Base-by-base conservation (phyloP, 1,284 basidiomycete species). In the Boletellus sp. region DNA sequence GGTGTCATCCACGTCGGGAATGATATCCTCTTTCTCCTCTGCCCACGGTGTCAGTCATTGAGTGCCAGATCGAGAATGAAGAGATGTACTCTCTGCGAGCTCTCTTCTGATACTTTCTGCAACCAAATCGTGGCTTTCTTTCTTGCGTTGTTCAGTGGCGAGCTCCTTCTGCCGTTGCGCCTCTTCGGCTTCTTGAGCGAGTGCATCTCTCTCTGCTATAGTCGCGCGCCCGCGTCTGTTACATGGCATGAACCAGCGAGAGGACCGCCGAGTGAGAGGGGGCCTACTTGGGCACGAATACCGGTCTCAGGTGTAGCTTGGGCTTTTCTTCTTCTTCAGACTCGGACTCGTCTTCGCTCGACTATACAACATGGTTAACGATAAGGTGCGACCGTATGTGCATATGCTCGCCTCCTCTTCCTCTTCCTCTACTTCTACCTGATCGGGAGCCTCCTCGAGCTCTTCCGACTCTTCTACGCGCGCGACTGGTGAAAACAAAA, bases 1-100 rank as follows among this genome's bases (percentile, higher is more conserved):
- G 1, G 91, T 90, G 66, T 99, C 96, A 69, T 98, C 94, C 0
- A 99, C 78, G 50, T 97, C 94, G 1, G 88, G 87, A 23, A 87
- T 73, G 13, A 85, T 66, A 16, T 87, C 87, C 46, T 89, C 84
- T 54, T 90, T 87, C 68, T 94, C 88, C 77, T 91, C 91, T 95
- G 61, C 21, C 47, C 47, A 27, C 14, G 43, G 23, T 19, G 39
- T 54, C 16, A 42, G 32, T 29, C 14, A 19, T 16, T n/a, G 25
- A 14, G 17, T 11, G 11, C n/a, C 4, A 14, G 40, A n/a, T 29
- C 8, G 9, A 38, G 36, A 8, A 20, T 9, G n/a, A 23, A 37
- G 25, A 22, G 17, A 49, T 81, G 50, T 52, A 91, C 90, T 92
- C 71, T 91, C 88, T 7, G 84, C 82, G 16, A 96, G 68, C 64